Evolutionary conservation across 768 basidiomycete species (phyloP).

Genomic region (Mycena leptocephala): DNA sequence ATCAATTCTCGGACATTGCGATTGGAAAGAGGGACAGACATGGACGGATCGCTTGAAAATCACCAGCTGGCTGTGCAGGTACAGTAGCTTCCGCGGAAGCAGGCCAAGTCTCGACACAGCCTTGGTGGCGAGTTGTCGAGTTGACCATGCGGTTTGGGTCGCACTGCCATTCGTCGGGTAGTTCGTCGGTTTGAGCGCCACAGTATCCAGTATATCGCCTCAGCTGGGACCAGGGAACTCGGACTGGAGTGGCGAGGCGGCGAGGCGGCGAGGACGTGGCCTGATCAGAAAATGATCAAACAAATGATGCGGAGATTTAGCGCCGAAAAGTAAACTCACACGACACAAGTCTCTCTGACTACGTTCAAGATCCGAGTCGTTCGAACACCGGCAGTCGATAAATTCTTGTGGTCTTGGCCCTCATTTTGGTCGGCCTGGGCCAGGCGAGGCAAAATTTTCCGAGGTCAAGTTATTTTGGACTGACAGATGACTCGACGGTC

Average conservation of each 20-base stretch:
- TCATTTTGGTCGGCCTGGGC: too few relatives aligned
- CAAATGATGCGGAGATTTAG: not conserved
- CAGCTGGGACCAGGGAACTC: not conserved
- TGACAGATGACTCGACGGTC: not conserved
- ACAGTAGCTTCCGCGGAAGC: not conserved
- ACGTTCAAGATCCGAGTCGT: too few relatives aligned
- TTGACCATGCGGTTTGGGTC: not conserved
- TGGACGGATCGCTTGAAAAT: not conserved
- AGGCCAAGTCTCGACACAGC: not conserved
- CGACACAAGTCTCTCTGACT: too few relatives aligned
- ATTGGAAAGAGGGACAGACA: not conserved
- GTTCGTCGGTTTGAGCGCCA: not conserved
- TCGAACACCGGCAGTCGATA: too few relatives aligned
- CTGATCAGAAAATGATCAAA: not conserved
- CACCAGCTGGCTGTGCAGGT: not conserved
- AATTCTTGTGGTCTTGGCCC: too few relatives aligned
- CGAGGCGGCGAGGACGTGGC: not conserved
- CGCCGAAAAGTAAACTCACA: not conserved
- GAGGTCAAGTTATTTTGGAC: too few relatives aligned
- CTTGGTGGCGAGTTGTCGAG: not conserved
- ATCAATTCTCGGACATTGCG: not conserved
- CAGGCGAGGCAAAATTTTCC: too few relatives aligned
- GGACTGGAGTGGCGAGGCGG: not conserved
- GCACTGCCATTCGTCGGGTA: not conserved
- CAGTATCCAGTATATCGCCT: not conserved